A percentile compares a stretch with the other conserved stretches of the same genome.
Conservation (phyloP, 1,284 basidiomycete genomes). For the Cutaneotrichosporon cutaneum region DNA sequence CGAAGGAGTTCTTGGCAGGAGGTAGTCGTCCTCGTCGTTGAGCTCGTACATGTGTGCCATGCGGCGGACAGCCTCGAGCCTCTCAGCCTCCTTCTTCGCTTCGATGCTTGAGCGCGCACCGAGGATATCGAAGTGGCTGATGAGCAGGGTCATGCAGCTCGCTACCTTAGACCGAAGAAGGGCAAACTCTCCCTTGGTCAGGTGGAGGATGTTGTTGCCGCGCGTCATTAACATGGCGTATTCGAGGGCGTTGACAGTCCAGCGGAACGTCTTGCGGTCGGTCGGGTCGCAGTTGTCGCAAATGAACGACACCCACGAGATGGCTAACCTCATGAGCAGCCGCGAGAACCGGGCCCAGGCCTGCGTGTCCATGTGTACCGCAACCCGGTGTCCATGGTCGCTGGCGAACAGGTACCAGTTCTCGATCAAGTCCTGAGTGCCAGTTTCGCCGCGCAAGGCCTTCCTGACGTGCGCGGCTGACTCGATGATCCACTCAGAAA, state of each 20-base stretch:
- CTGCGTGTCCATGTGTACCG: slow-evolving; percentile 77
- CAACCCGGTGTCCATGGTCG: slow-evolving; percentile 79
- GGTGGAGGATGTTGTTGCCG: slow-evolving; percentile 83
- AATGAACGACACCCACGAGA: slow-evolving; percentile 97
- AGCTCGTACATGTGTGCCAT: slow-evolving; percentile 61
- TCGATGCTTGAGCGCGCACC: slow-evolving; percentile 85
- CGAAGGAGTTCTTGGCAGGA: slow-evolving; percentile 36
- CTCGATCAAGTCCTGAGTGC: slow-evolving; percentile 83
- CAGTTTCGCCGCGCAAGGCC: slow-evolving; percentile 62
- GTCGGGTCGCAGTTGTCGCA: slow-evolving; percentile 97
- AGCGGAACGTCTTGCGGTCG: slow-evolving; percentile 95
- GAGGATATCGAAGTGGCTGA: slow-evolving; percentile 96
- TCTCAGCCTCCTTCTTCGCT: slow-evolving; percentile 83
- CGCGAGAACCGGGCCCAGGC: slow-evolving; percentile 74
- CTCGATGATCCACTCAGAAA: slow-evolving; percentile 90
- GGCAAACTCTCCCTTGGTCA: slow-evolving; percentile 84
- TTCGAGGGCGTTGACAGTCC: slow-evolving; percentile 95
- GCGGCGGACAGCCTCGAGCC: slow-evolving; percentile 68
- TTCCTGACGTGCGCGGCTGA: slow-evolving; percentile 79
- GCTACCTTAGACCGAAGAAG: slow-evolving; percentile 89
- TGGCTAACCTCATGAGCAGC: slow-evolving; percentile 79
- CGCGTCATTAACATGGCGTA: slow-evolving; percentile 88
- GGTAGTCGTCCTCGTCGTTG: slow-evolving; percentile 55
- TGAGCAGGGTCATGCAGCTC: slow-evolving; percentile 91
- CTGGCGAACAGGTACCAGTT: slow-evolving; percentile 98